Conservation (phyloP, 192 early-diverging fungal genomes). For the Spizellomyces sp. region DNA sequence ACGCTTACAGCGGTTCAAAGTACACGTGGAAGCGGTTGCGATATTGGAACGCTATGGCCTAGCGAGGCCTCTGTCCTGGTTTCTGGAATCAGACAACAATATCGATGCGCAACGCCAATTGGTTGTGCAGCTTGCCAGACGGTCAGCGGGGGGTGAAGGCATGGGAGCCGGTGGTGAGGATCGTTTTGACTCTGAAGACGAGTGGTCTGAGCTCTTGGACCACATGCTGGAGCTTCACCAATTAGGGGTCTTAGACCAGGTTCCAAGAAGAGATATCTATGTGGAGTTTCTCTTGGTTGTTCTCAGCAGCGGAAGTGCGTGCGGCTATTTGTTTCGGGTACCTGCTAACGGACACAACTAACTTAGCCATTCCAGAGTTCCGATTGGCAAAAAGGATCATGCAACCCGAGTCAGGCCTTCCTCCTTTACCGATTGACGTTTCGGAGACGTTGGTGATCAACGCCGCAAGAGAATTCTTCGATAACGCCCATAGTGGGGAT, state of each 20-base stretch:
- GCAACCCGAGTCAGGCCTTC: slow-evolving; percentile 16
- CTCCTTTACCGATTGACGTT: slow-evolving; percentile 30
- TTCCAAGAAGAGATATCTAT: slow-evolving; percentile 58
- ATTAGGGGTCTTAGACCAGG: slow-evolving; percentile 53
- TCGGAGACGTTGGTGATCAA: slow-evolving; percentile 69
- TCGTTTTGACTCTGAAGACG: slow-evolving; percentile 62
- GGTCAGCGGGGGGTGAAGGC: slow-evolving; percentile 47
- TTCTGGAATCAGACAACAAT: slow-evolving; percentile 52
- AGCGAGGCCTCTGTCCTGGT: slow-evolving; percentile 60
- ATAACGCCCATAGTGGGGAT: slow-evolving; percentile 71
- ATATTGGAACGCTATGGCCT: slow-evolving; percentile 62
- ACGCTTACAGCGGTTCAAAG: slow-evolving; percentile 41
- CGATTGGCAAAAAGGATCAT: slow-evolving; percentile 44
- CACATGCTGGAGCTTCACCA: slow-evolving; percentile 62
- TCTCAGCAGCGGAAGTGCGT: slow-evolving; percentile 58
- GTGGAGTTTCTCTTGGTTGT: slow-evolving; percentile 61
- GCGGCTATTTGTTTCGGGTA: too few relatives aligned
- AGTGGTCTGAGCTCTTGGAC: slow-evolving; percentile 65
- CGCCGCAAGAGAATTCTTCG: slow-evolving; percentile 70
- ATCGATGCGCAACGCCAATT: slow-evolving; percentile 58
- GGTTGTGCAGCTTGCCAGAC: slow-evolving; percentile 42
- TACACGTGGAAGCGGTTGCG: slow-evolving; percentile 63
- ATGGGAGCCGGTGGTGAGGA: slow-evolving; percentile 53
- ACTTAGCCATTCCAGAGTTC: slow-evolving; percentile 29
- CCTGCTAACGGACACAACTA: too few relatives aligned